Percentiles rank a stretch among this genome's conserved stretches.
Conservation (phyloP, 768 basidiomycete species). For the Lanmaoa rubissima region DNA sequence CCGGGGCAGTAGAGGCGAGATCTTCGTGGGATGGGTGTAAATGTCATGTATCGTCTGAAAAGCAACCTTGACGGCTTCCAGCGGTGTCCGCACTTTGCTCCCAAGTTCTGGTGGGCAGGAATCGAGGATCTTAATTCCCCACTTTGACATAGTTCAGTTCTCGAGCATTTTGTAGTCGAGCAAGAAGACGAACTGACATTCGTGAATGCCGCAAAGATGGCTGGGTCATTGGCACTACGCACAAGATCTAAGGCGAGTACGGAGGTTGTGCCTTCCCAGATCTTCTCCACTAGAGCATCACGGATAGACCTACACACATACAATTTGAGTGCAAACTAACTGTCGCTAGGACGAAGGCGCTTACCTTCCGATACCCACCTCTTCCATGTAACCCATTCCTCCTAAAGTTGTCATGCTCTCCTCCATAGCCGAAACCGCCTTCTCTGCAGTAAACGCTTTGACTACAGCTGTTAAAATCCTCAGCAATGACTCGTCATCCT, state of each 20-base stretch:
- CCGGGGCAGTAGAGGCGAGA: constrained; percentile 50
- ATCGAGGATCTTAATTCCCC: constrained; percentile 45
- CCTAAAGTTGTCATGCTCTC: constrained; percentile 74
- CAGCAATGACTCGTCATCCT: constrained; percentile 50
- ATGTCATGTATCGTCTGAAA: constrained; percentile 40
- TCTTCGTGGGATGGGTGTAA: constrained; percentile 36
- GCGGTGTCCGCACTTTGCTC: constrained; percentile 25
- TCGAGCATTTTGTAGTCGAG: not conserved
- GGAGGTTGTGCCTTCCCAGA: constrained; percentile 77
- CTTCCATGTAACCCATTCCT: constrained; percentile 83
- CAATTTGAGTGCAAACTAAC: not conserved
- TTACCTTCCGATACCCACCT: constrained; percentile 64
- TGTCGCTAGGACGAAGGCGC: constrained; percentile 2
- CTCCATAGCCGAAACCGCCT: constrained; percentile 61
- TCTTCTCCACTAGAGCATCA: constrained; percentile 73
- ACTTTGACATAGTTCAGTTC: constrained; percentile 37
- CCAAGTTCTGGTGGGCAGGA: constrained; percentile 40
- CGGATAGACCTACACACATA: constrained; percentile 46
- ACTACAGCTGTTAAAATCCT: constrained; percentile 65
- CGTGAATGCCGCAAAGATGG: constrained; percentile 45
- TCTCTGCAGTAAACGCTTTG: constrained; percentile 70
- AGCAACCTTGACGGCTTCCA: constrained; percentile 38
- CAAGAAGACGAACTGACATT: constrained; percentile 38
- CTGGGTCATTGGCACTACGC: constrained; percentile 48
- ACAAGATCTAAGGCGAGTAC: constrained; percentile 69